phyloP scores from a whole-genome alignment of 2,329 filamentous ascomycete genomes.

The Pseudocercospora macadamiae region DNA sequence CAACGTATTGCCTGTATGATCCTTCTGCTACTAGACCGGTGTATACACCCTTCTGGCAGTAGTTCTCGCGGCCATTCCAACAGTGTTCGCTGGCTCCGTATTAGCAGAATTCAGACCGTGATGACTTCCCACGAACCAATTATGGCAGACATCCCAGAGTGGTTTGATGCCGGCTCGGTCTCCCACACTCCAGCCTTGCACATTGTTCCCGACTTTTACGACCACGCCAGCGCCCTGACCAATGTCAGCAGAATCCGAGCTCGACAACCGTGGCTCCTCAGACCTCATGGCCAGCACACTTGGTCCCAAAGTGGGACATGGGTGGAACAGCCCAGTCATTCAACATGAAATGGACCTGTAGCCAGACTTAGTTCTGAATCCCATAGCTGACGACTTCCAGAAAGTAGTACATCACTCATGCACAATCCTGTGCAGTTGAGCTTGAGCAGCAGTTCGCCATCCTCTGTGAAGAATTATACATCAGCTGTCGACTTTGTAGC shows the following conservation, averaged over 20 bases:
- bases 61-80: slow-evolving; percentile 57
- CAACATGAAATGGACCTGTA: slow-evolving; percentile 62
- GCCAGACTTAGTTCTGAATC: no score
- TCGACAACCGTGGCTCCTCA: slow-evolving; percentile 47
- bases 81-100: slow-evolving; percentile 41
- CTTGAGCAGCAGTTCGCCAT: slow-evolving; percentile 58
- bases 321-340: slow-evolving; percentile 54
- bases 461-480: slow-evolving; percentile 17
- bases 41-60: slow-evolving; percentile 50
- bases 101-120: background rate
- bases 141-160: slow-evolving; percentile 55
- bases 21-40: slow-evolving; percentile 51
- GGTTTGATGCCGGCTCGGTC: slow-evolving; percentile 57
- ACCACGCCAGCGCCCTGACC: slow-evolving; percentile 58
- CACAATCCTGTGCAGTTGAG: slow-evolving; percentile 63
- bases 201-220: slow-evolving; percentile 58
- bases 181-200: slow-evolving; percentile 57
- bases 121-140: slow-evolving; percentile 36
- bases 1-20: slow-evolving; percentile 63
- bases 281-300: slow-evolving; percentile 52
- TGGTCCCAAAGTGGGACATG: slow-evolving; percentile 46
- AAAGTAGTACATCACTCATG: slow-evolving; percentile 58
- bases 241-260: slow-evolving; percentile 33
- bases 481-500: slow-evolving; percentile 4
- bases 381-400: no score